A percentile compares a stretch with the other conserved stretches of the same genome.
phyloP scores from a whole-genome alignment of 257 asterid genomes.

The Penstemon barbatus region DNA sequence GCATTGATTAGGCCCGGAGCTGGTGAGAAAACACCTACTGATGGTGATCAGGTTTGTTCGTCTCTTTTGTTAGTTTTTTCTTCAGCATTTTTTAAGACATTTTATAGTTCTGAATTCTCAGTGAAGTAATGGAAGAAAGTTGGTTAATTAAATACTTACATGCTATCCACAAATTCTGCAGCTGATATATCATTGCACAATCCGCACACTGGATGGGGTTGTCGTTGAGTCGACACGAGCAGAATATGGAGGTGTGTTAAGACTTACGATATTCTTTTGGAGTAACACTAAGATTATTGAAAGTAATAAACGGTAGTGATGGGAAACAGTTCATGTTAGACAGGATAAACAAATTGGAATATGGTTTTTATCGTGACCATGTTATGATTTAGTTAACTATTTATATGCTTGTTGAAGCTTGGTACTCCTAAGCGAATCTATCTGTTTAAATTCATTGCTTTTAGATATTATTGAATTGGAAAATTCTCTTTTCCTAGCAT shows the following conservation, averaged over 20 bases:
- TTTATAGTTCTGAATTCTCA: background rate
- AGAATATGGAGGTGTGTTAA: constrained; percentile 67
- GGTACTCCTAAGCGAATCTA: background rate
- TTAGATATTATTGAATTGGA: background rate
- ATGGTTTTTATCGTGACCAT: background rate
- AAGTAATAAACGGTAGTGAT: background rate
- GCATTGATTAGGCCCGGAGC: constrained; percentile 91
- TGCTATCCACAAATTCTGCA: constrained; percentile 35
- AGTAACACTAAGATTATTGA: background rate
- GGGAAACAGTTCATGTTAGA: background rate
- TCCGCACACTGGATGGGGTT: constrained; percentile 88
- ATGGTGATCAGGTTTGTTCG: constrained; percentile 80
- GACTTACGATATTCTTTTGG: background rate
- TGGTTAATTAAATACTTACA: background rate
- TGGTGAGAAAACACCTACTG: constrained; percentile 67
- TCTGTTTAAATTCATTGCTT: background rate
- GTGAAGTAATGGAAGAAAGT: constrained; percentile 5
- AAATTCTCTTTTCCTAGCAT: no score
- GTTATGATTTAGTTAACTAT: background rate
- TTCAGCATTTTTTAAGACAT: background rate
- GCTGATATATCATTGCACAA: constrained; percentile 84
- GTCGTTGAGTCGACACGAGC: constrained; percentile 79
- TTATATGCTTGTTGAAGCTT: constrained; percentile 5
- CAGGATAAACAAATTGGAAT: constrained; percentile 7
- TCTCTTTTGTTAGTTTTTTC: background rate